phyloP scores from a whole-genome alignment of 345 rosid species.

The Brassica incana region DNA sequence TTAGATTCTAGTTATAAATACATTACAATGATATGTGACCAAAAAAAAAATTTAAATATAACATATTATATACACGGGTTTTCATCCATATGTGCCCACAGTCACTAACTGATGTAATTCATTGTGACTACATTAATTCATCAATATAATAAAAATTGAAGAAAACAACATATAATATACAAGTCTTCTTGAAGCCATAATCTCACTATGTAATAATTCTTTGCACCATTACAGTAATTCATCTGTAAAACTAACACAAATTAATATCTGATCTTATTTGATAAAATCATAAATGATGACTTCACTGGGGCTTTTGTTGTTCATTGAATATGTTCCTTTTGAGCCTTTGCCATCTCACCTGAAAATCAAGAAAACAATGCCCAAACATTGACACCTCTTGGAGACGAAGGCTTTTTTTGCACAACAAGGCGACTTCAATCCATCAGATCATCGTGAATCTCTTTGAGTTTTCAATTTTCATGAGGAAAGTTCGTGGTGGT shows the following conservation, averaged over 20 bases:
- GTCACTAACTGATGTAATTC: no score
- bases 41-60: no score
- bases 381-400: not conserved
- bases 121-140: no score
- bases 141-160: no score
- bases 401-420: not conserved
- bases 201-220: no score
- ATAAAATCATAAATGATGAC: slow-evolving; percentile 1
- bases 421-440: not conserved
- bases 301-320: not conserved
- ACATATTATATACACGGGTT: not conserved
- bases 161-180: not conserved
- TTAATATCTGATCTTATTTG: no score
- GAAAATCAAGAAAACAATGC: not conserved
- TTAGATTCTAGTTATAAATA: no score
- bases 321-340: not conserved
- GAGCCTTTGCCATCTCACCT: not conserved
- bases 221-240: no score
- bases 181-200: not conserved
- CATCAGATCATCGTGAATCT: not conserved
- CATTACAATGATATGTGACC: no score
- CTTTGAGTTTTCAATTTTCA: not conserved
- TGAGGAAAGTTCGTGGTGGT: not conserved
- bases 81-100: no score
- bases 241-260: not conserved